Percentiles rank a stretch among this genome's conserved stretches.
Conservation (phyloP, 1,284 basidiomycete genomes). For the Hemileccinum hortonii region DNA sequence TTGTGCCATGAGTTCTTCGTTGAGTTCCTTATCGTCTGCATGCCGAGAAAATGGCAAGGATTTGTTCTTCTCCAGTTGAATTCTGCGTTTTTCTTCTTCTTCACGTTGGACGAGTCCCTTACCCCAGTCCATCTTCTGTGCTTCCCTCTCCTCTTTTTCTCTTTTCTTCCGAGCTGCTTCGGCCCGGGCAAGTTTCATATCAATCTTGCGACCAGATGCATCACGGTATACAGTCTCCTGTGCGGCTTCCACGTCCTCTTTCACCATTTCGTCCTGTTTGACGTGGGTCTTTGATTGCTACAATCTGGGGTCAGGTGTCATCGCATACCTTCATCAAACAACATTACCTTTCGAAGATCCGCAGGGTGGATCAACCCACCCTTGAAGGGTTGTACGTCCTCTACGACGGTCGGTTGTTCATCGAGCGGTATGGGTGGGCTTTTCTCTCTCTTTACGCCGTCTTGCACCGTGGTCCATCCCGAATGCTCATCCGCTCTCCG, state of each 20-base stretch:
- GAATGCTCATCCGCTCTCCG: constrained; percentile 52
- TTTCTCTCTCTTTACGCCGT: constrained; percentile 44
- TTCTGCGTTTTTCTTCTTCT: constrained; percentile 63
- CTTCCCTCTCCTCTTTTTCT: constrained; percentile 80
- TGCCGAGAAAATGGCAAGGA: constrained; percentile 71
- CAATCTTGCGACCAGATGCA: constrained; percentile 82
- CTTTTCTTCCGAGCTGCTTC: constrained; percentile 79
- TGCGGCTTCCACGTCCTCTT: constrained; percentile 58
- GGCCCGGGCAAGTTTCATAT: constrained; percentile 79
- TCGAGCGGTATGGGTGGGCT: constrained; percentile 59
- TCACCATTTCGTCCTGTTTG: constrained; percentile 41
- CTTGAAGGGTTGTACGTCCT: constrained; percentile 46
- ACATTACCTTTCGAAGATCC: constrained; percentile 52
- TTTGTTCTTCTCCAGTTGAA: constrained; percentile 68
- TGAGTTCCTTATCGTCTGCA: constrained; percentile 83
- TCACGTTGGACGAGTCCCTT: constrained; percentile 90
- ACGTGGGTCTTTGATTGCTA: constrained; percentile 43
- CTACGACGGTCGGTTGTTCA: constrained; percentile 64
- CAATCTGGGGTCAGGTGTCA: constrained; percentile 4
- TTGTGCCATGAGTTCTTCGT: constrained; percentile 75
- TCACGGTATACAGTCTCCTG: constrained; percentile 97
- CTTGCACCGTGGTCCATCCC: constrained; percentile 58
- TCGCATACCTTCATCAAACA: background rate
- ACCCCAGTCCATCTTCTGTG: constrained; percentile 93
- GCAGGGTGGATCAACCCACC: constrained; percentile 80